Conservation (phyloP, 805 yeast species). For the Schwanniomyces vanrijiae region DNA sequence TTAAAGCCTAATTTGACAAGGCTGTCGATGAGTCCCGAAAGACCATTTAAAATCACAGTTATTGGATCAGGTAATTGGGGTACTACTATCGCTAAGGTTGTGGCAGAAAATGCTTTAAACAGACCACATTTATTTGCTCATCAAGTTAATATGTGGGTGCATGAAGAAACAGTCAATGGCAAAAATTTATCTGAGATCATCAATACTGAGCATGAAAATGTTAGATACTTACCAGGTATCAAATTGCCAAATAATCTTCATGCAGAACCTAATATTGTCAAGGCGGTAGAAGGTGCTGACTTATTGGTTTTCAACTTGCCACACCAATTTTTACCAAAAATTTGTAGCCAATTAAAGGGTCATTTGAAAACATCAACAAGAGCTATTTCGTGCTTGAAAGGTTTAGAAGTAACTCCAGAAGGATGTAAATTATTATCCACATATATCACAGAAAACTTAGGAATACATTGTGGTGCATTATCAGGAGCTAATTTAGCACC, state of each 20-base stretch:
- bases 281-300: slow-evolving; percentile 79
- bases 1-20: slow-evolving; percentile 18
- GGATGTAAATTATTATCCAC: slow-evolving; percentile 85
- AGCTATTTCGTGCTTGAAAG: slow-evolving; percentile 95
- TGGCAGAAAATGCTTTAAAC: slow-evolving; percentile 80
- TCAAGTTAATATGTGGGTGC: slow-evolving; percentile 95
- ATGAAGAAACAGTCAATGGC: slow-evolving; percentile 80
- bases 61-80: slow-evolving; percentile 99
- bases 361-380: slow-evolving; percentile 67
- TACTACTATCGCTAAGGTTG: slow-evolving; percentile 92
- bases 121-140: slow-evolving; percentile 71
- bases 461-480: slow-evolving; percentile 91
- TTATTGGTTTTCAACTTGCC: slow-evolving; percentile 92
- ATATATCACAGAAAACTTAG: slow-evolving; percentile 75
- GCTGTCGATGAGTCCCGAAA: slow-evolving; percentile 19
- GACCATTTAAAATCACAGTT: slow-evolving; percentile 51
- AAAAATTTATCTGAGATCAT: slow-evolving; percentile 84
- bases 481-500: slow-evolving; percentile 98
- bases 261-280: slow-evolving; percentile 82
- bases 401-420: slow-evolving; percentile 81
- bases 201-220: slow-evolving; percentile 89
- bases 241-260: slow-evolving; percentile 80
- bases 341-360: slow-evolving; percentile 76
- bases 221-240: slow-evolving; percentile 89
- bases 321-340: slow-evolving; percentile 86